phyloP scores from a whole-genome alignment of 257 asterid species.

The Ocimum tenuiflorum region DNA sequence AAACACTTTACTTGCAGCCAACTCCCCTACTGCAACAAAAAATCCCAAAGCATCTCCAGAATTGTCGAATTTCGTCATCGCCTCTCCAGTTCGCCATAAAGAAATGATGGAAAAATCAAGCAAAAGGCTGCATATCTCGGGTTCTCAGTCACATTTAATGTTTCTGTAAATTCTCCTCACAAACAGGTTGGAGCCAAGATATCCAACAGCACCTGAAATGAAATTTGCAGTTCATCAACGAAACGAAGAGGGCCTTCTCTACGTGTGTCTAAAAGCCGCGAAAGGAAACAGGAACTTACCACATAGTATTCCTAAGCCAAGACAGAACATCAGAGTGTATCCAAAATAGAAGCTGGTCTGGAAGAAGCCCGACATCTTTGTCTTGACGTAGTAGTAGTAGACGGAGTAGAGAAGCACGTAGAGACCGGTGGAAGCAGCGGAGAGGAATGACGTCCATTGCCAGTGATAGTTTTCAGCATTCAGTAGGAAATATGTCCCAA shows the following conservation, averaged over 20 bases:
- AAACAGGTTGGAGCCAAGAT: constrained; percentile 79
- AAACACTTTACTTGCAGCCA: no score
- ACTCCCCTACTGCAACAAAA: no score
- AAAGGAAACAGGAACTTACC: constrained; percentile 39
- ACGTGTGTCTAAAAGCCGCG: no score
- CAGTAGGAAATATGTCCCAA: constrained; percentile 79
- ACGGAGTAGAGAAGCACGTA: constrained; percentile 65
- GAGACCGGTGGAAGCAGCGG: constrained; percentile 81
- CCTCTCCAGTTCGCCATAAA: no score
- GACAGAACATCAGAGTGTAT: constrained; percentile 75
- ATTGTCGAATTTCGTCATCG: no score
- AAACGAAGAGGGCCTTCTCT: no score
- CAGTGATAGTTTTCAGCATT: constrained; percentile 83
- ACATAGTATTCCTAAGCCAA: constrained; percentile 70
- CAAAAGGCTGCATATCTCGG: no score
- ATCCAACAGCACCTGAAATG: constrained; percentile 88
- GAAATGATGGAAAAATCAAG: no score
- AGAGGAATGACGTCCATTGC: constrained; percentile 81
- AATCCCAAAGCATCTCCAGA: no score
- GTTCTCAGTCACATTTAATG: constrained; percentile 68
- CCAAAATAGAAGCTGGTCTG: constrained; percentile 89
- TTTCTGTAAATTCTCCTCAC: constrained; percentile 93
- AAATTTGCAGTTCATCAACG: not conserved
- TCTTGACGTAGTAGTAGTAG: constrained; percentile 63
- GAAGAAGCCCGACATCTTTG: constrained; percentile 82